Evolutionary conservation across 805 yeast genomes (phyloP), one percentile per base, ranked within the genome.

Genomic region (Clavispora carvajalis): DNA sequence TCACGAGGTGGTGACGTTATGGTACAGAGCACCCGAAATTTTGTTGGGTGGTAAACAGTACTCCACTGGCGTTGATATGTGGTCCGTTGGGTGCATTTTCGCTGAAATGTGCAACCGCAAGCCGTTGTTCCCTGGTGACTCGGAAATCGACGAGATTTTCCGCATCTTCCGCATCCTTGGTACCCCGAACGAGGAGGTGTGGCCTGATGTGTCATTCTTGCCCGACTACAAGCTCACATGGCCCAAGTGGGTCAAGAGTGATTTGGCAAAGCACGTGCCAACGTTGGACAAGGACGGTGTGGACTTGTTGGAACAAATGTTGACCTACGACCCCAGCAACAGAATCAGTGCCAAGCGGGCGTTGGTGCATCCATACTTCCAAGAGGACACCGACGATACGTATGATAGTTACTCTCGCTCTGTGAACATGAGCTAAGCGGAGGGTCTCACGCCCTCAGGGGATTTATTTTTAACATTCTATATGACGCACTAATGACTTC

Each of bases 11-110:
- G 99, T 93, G 36, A 93, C 99, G 0, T 69, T 93, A 52, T 93
- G 99, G 99, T 93, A 93, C 62, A 74, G 99, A 51, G 88, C 97
- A 0, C 99, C 99, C 3, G 99, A 93, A 65, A 87, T 93, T 41
- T 69, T 93, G 45, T 76, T 93, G 49, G 99, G 99, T 11, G 96
- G 97, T 3, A 86, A 95, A 52, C 97, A 93, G 57, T 93, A 93
- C 63, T 87, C 96, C 25, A 93, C 98, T 0, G 97, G 98, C 15
- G 96, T 93, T 38, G 99, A 93, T 62, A 89, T 93, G 85, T 93
- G 99, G 99, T 87, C 96, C 9, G 85, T 91, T 46, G 99, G 99
- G 12, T 90, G 97, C 59, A 93, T 93, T 36, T 85, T 93, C 62
- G 99, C 97, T 6, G 99, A 93, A 61, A 90, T 93, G 98, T 88